Conservation (phyloP, 2,329 filamentous ascomycete genomes). For the Botrytis medusae region DNA sequence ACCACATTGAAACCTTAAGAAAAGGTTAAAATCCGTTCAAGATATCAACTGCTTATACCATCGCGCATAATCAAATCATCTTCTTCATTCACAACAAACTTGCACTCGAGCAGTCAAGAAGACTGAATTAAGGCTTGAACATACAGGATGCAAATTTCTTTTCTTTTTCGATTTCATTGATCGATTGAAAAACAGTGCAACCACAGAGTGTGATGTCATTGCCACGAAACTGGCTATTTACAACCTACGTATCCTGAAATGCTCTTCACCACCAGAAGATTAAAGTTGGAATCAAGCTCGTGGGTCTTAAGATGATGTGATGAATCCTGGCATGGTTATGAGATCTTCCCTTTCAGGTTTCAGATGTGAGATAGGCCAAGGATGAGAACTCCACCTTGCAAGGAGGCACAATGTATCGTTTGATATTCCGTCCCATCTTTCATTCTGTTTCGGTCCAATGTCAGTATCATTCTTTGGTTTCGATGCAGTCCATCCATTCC, state of each 20-base stretch:
- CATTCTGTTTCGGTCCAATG: not conserved
- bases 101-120: not conserved
- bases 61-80: not conserved
- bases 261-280: not conserved
- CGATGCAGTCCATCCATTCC: not conserved
- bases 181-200: not conserved
- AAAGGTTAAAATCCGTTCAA: not conserved
- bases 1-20: not conserved
- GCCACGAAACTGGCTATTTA: not conserved
- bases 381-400: not conserved
- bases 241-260: not conserved
- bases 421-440: not conserved
- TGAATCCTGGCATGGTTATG: not conserved
- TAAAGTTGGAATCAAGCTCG: conserved; percentile 4
- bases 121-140: not conserved
- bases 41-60: not conserved
- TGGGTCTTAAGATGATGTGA: not conserved
- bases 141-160: not conserved
- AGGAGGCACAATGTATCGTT: conserved; percentile 7
- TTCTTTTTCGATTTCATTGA: not conserved
- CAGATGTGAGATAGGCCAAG: conserved; percentile 3
- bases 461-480: not conserved
- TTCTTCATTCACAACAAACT: not conserved
- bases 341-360: conserved; percentile 1
- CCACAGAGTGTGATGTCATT: not conserved